These are phyloP conservation scores for Stemphylium vesicarium DNA, from an alignment of 2,329 filamentous ascomycete genomes.

Conservation along the genomic window DNA sequence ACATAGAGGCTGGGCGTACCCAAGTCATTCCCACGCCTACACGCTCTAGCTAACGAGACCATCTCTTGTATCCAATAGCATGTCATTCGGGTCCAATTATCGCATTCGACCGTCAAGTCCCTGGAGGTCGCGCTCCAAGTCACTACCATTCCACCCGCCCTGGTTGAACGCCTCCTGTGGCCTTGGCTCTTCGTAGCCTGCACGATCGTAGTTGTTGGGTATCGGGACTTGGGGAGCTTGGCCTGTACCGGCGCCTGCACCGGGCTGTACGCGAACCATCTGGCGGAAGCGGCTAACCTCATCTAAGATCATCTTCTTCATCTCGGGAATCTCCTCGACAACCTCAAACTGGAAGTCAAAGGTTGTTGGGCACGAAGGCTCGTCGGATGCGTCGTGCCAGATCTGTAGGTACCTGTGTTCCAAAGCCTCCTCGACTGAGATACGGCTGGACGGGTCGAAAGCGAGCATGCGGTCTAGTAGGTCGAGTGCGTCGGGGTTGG, in stretches of 20 bases:
- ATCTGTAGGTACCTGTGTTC: conserved; percentile 97
- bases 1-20: conserved; percentile 4
- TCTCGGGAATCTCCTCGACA: conserved; percentile 91
- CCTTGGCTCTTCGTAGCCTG: conserved; percentile 66
- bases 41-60: conserved; percentile 12
- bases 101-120: conserved; percentile 46
- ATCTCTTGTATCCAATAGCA: conserved; percentile 16
- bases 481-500: conserved; percentile 94
- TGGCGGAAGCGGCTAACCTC: conserved; percentile 88
- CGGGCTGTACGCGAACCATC: conserved; percentile 54
- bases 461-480: conserved; percentile 96
- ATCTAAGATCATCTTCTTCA: conserved; percentile 97
- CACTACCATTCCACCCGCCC: conserved; percentile 44
- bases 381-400: conserved; percentile 97
- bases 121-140: conserved; percentile 58
- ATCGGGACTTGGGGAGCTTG: conserved; percentile 64
- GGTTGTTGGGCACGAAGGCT: conserved; percentile 88
- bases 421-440: conserved; percentile 91
- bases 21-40: conserved; percentile 3
- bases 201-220: conserved; percentile 64
- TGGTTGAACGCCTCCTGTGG: conserved; percentile 62
- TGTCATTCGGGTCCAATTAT: conserved; percentile 9
- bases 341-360: conserved; percentile 99
- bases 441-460: conserved; percentile 92
- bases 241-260: conserved; percentile 43